These are phyloP conservation scores for Usnea hakonensis DNA, from an alignment of 495 filamentous ascomycete species.

Conservation along the genomic window DNA sequence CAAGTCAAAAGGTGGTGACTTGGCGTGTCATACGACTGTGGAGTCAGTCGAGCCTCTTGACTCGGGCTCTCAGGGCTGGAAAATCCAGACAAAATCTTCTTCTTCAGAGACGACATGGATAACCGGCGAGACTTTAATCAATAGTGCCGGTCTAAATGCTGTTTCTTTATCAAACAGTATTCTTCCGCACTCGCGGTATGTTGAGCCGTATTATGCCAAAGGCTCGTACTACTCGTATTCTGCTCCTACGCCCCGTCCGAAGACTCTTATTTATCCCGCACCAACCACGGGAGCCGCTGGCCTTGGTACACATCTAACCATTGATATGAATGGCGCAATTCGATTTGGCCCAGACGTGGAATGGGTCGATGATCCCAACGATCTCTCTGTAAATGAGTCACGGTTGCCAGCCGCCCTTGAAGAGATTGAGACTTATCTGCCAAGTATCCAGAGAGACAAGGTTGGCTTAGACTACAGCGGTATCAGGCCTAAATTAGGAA, in stretches of 20 bases:
- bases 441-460: constrained; percentile 54
- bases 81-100: constrained; percentile 42
- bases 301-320: constrained; percentile 85
- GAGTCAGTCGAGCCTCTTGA: constrained; percentile 47
- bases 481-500: constrained; percentile 77
- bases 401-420: constrained; percentile 58
- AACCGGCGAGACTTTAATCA: constrained; percentile 69
- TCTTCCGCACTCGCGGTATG: constrained; percentile 50
- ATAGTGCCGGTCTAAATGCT: constrained; percentile 76
- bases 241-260: constrained; percentile 54
- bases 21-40: constrained; percentile 59
- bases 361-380: constrained; percentile 65
- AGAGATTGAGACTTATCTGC: constrained; percentile 74
- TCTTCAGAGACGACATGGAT: constrained; percentile 48
- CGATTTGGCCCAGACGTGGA: constrained; percentile 95
- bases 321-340: constrained; percentile 78
- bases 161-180: constrained; percentile 76
- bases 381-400: constrained; percentile 46
- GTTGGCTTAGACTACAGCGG: constrained; percentile 84
- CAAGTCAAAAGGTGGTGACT: constrained; percentile 66
- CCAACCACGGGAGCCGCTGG: constrained; percentile 73
- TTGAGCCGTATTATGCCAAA: constrained; percentile 74
- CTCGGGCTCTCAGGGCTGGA: constrained; percentile 43
- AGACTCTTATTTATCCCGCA: constrained; percentile 78
- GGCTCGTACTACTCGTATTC: constrained; percentile 90